These are phyloP conservation scores for Metschnikowia dekortorum DNA, from an alignment of 805 yeast species.

Conservation along the genomic window DNA sequence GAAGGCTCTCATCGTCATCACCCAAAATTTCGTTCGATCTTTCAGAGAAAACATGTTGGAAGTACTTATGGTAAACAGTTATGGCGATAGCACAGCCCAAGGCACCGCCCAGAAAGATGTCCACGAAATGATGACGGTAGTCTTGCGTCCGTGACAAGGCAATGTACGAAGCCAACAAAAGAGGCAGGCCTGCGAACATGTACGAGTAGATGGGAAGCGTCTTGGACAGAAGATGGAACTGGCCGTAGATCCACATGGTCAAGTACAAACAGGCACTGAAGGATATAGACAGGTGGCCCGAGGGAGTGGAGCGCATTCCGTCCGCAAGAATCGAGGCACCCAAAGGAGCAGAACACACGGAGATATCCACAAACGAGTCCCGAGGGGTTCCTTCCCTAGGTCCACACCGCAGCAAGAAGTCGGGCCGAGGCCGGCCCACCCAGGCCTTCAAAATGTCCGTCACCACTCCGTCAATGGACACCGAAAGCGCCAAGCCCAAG, in stretches of 20 bases:
- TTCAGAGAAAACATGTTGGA: slow-evolving; percentile 16
- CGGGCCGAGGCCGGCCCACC: slow-evolving; percentile 23
- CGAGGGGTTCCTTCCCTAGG: slow-evolving; percentile 10
- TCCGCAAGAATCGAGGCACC: slow-evolving; percentile 32
- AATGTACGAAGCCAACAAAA: slow-evolving; percentile 22
- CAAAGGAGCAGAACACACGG: slow-evolving; percentile 24
- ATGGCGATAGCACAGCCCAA: slow-evolving; percentile 28
- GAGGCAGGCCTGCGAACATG: slow-evolving; percentile 16
- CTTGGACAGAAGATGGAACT: slow-evolving; percentile 20
- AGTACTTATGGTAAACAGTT: slow-evolving; percentile 27
- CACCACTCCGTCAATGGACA: slow-evolving; percentile 28
- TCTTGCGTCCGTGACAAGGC: slow-evolving; percentile 26
- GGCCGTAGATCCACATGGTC: slow-evolving; percentile 46
- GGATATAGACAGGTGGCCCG: slow-evolving; percentile 54
- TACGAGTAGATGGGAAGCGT: slow-evolving; percentile 9
- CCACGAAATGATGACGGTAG: slow-evolving; percentile 31
- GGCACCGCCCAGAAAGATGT: slow-evolving; percentile 28
- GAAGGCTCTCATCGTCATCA: slow-evolving; percentile 8
- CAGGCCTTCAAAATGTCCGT: slow-evolving; percentile 37
- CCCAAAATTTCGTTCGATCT: slow-evolving; percentile 11
- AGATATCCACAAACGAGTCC: slow-evolving; percentile 17
- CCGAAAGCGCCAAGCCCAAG: slow-evolving; percentile 26
- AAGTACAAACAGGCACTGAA: slow-evolving; percentile 48
- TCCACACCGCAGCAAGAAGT: slow-evolving; percentile 16
- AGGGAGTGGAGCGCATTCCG: slow-evolving; percentile 55